phyloP scores from a whole-genome alignment of 2,329 filamentous ascomycete genomes.

The Trichoderma harzianum region DNA sequence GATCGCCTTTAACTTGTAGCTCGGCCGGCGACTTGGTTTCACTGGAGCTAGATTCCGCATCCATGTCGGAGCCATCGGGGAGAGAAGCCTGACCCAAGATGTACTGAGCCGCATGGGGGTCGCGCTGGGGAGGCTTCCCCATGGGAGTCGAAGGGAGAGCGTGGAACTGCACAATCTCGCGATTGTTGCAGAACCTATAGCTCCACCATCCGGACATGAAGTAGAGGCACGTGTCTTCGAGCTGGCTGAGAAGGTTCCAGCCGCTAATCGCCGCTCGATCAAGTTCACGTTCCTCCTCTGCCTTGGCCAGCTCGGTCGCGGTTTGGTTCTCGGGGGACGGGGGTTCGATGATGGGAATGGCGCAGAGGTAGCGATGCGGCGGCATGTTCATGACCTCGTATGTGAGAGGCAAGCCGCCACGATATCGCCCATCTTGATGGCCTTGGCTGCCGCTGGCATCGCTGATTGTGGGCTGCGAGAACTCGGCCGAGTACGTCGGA shows the following conservation, averaged over 20 bases:
- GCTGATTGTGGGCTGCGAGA: conserved; percentile 39
- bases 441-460: conserved; percentile 27
- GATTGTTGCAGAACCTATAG: conserved; percentile 89
- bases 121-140: conserved; percentile 71
- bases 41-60: conserved; percentile 25
- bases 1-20: conserved; percentile 77
- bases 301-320: conserved; percentile 63
- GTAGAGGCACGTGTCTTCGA: conserved; percentile 83
- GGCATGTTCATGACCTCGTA: conserved; percentile 76
- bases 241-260: conserved; percentile 73
- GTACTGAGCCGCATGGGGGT: conserved; percentile 72
- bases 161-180: conserved; percentile 86
- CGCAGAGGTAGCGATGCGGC: conserved; percentile 74
- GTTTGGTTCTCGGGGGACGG: conserved; percentile 58
- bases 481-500: conserved; percentile 40
- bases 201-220: conserved; percentile 88
- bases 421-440: conserved; percentile 28
- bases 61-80: conserved; percentile 28
- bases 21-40: conserved; percentile 49
- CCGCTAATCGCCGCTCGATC: conserved; percentile 72
- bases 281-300: conserved; percentile 77
- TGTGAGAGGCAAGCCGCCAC: conserved; percentile 31
- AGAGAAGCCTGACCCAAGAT: conserved; percentile 61
- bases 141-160: conserved; percentile 66
- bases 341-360: conserved; percentile 68